Evolutionary conservation across 768 basidiomycete genomes (phyloP).

Genomic region (Lactifluus pinguis): DNA sequence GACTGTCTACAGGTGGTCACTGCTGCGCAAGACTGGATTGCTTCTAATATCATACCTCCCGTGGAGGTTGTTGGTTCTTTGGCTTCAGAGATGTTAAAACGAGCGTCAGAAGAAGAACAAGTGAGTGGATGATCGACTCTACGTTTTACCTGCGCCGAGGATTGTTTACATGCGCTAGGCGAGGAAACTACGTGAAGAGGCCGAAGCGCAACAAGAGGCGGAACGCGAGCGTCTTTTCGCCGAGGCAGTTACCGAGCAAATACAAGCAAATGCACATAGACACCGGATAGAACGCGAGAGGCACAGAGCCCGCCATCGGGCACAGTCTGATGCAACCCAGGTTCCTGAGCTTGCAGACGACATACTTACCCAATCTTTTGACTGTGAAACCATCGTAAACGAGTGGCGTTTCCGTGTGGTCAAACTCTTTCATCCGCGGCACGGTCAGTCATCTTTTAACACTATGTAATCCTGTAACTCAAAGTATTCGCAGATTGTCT

Average conservation of each 20-base stretch:
- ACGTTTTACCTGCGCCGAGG: neutral
- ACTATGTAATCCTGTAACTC: neutral
- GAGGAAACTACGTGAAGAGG: constrained; percentile 45
- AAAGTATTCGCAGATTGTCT: constrained; percentile 40
- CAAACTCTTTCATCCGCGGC: constrained; percentile 62
- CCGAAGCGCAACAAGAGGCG: constrained; percentile 40
- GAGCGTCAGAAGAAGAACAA: constrained; percentile 60
- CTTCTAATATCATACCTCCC: constrained; percentile 44
- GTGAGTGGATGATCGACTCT: constrained; percentile 30
- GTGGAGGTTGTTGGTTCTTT: constrained; percentile 60
- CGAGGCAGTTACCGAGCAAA: constrained; percentile 53
- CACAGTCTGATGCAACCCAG: constrained; percentile 64
- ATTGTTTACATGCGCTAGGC: constrained; percentile 3
- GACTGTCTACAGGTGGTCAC: constrained; percentile 45
- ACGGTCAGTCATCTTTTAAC: constrained; percentile 34
- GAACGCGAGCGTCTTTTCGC: constrained; percentile 39
- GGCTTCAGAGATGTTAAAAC: constrained; percentile 67
- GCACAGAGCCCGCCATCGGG: constrained; percentile 49
- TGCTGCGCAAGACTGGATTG: constrained; percentile 65
- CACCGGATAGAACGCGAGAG: constrained; percentile 47
- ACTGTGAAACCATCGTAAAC: constrained; percentile 44
- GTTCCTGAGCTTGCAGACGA: constrained; percentile 35
- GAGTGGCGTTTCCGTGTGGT: constrained; percentile 56
- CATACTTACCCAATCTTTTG: constrained; percentile 51
- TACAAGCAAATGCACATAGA: constrained; percentile 54